These are phyloP conservation scores for Aspergillus alliaceus DNA, from an alignment of 2,329 filamentous ascomycete genomes.

Conservation along the genomic window DNA sequence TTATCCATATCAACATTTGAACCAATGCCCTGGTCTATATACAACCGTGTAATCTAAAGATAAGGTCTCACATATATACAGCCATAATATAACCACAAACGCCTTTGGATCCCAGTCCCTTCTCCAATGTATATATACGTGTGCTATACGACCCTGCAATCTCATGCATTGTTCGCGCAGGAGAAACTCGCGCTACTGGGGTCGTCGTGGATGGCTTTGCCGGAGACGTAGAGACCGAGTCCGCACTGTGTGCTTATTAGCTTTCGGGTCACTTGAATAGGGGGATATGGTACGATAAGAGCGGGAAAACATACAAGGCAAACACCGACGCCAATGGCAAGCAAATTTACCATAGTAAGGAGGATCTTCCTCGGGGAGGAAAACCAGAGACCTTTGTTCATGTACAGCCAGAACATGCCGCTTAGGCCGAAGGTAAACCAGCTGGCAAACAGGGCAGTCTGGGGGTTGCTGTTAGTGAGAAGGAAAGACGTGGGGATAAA, in stretches of 20 bases:
- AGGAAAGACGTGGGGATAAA: not conserved
- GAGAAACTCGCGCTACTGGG: constrained; percentile 33
- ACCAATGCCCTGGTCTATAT: too few species aligned
- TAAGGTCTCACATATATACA: constrained; percentile 5
- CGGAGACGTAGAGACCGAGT: constrained; percentile 36
- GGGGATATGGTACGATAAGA: not conserved
- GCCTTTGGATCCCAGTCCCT: not conserved
- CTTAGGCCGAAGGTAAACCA: constrained; percentile 61
- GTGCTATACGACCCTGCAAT: not conserved
- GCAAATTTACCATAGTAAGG: constrained; percentile 27
- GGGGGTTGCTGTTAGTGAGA: constrained; percentile 10
- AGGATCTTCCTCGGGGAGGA: constrained; percentile 31
- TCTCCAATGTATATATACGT: not conserved
- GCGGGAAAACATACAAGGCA: not conserved
- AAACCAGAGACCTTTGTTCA: constrained; percentile 35
- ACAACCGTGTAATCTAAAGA: too few species aligned
- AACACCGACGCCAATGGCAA: constrained; percentile 23
- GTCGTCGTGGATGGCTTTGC: constrained; percentile 35
- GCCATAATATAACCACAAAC: not conserved
- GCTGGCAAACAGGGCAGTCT: constrained; percentile 61
- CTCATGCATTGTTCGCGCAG: constrained; percentile 29
- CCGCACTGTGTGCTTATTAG: constrained; percentile 23
- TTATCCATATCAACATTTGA: too few species aligned
- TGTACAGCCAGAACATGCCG: constrained; percentile 40
- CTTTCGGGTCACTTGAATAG: not conserved